Base-by-base conservation (phyloP, 2,329 filamentous ascomycete species). In the Myriosclerotinia scirpicola region DNA sequence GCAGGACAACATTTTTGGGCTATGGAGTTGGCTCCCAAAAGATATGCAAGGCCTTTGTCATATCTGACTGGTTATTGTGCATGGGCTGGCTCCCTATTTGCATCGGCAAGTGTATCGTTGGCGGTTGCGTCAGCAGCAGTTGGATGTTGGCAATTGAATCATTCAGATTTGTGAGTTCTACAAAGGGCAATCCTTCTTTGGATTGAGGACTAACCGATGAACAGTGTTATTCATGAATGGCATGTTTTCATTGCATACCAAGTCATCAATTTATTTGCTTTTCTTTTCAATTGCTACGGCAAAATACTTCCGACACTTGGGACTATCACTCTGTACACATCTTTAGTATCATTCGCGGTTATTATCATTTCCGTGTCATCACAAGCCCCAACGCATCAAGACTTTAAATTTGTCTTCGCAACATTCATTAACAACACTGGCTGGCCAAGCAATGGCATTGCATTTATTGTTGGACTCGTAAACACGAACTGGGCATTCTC, bases 391-490 rank as follows among this genome's bases (percentile, higher is more conserved):
- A 44, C 64, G 4, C 64, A 66, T 48, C 64, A 65, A 48, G 34
- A 55, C 46, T 44, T 52, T 2, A 61, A 64, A n/a, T 63, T 56
- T 8, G 65, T 67, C 44, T 67, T 68, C 22, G 61, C 59, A 36
- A 68, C 67, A n/a, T 68, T 68, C 55, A 55, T 55, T 34, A 67
- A 68, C 42, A 52, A 54, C 34, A 67, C 65, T 15, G 65, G 61
- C 11, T 68, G 67, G 67, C 22, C 65, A 20, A 68, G 34, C 17
- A 64, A 64, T 22, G 59, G 59, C 30, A 42, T 68, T 17, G 59
- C 67, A 9, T 68, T 68, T 34, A 36, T 67, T 46, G 60, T 67
- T 22, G 65, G 65, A 5, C 60, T 64, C 6, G 65, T 64, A n/a
- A 67, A 62, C 20, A 40, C 65, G 34, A 67, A 62, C 6, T 64